Evolutionary conservation across 148 eudicot genomes (phyloP), one percentile per base, ranked within the genome.

Genomic region (Camellia granthamiana): DNA sequence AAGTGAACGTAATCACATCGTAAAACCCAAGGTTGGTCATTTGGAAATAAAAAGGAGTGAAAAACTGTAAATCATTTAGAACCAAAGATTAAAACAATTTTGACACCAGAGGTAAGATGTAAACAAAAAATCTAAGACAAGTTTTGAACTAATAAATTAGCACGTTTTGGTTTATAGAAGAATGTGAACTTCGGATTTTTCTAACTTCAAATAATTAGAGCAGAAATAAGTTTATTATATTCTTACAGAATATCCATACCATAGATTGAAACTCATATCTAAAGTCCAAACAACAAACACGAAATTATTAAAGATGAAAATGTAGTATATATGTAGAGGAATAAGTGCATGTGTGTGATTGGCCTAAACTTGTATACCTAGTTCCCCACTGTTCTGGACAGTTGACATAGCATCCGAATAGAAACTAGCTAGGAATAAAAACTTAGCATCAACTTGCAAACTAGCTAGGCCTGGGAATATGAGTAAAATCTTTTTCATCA

Each of bases 121-220:
- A 30, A 65, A 65, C 18, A 42, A 4, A 66, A 66, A 55, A 75
- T 18, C 61, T 19, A 15, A 9, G 1, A 47, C 42, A 56, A 73
- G 16, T 55, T 55, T 54, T 16, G 46, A 55, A 74, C 43, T 21
- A 49, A 49, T 49, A 12, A 6, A 41, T 52, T 73, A 6, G 4
- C 42, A 52, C 60, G 13, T 52, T 6, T 74, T 21, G 62, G 44
- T 23, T 30, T 10, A 23, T 54, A 38, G 63, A 41, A 38, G 18
- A 58, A 16, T 41, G 49, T 74, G 21, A 74, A 75, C 38, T 42
- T 59, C 5, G 1, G 54, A 75, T 10, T 42, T 75, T 18, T 21
- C 21, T 18, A 75, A 75, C 38, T 75, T 44, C 56, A 76, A 76
- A 44, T 13, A 43, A 61, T 43, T n/a, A 10, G n/a, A 62, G 54